Evolutionary conservation across 768 basidiomycete species (phyloP).

Genomic region (Lentinula sp.): DNA sequence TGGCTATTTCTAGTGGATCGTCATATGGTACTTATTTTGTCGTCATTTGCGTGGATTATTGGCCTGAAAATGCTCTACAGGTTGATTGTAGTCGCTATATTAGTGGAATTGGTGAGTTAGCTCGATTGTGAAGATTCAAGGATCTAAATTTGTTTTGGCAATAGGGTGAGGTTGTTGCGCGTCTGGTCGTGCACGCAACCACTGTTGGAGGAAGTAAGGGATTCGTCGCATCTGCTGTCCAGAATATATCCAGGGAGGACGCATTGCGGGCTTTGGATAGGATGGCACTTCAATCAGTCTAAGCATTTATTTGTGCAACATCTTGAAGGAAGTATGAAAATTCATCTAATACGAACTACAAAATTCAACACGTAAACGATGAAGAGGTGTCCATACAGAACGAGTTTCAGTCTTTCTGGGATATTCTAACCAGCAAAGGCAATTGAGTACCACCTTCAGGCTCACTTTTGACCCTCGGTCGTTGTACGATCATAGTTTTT

Average conservation of each 20-base stretch:
- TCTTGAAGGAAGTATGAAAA: not conserved
- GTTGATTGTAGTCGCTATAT: slow-evolving; percentile 83
- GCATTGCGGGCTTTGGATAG: slow-evolving; percentile 34
- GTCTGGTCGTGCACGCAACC: slow-evolving; percentile 64
- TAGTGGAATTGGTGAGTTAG: slow-evolving; percentile 76
- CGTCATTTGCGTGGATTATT: not conserved
- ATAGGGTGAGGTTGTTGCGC: slow-evolving; percentile 79
- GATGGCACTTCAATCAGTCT: slow-evolving; percentile 14
- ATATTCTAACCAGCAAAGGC: slow-evolving; percentile 11
- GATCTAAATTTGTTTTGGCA: not conserved
- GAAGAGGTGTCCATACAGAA: not conserved
- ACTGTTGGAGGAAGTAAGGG: not conserved
- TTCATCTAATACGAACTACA: not conserved
- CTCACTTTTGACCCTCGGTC: slow-evolving; percentile 20
- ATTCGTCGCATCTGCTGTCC: slow-evolving; percentile 4
- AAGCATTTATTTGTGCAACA: not conserved
- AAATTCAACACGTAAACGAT: not conserved
- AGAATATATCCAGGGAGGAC: slow-evolving; percentile 28
- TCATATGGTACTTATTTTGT: slow-evolving; percentile 35
- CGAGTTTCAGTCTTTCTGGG: not conserved
- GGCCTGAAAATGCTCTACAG: slow-evolving; percentile 29
- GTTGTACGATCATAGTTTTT: slow-evolving; percentile 17
- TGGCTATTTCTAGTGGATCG: slow-evolving; percentile 21
- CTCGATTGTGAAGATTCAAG: not conserved
- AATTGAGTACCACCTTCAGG: slow-evolving; percentile 18